Evolutionary conservation across 1,284 basidiomycete species (phyloP), one percentile per base, ranked within the genome.

Genomic region (Pholiota adiposa): DNA sequence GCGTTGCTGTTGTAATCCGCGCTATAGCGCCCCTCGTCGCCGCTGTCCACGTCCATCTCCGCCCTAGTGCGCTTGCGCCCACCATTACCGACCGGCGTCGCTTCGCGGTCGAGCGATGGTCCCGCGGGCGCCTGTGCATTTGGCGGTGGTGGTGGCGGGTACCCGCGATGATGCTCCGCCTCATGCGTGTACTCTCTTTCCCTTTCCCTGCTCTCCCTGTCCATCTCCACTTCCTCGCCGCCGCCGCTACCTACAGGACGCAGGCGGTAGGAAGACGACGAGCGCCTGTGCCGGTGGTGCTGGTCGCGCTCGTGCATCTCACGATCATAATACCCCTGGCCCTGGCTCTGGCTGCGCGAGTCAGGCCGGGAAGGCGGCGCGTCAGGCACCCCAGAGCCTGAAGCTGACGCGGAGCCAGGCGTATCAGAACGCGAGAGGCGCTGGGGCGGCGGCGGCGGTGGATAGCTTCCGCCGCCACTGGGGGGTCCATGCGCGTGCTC

Each of bases 1-100:
- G 29, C 29, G 29, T 31, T 31, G 11, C 29, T 31, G 29, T 4
- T 31, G 11, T 31, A 31, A 11, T 31, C 29, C 4, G 29, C 29
- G 4, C 29, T 11, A 31, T 43, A 43, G 40, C 40, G 40, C 19
- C 63, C 74, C 64, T 79, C 76, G 72, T 75, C 66, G 56, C 80
- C 81, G 66, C 77, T 79, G 50, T 84, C 84, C 54, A 84, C 75
- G 50, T 89, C 86, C 83, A 87, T 84, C 53, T 88, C 86, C 53
- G 80, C 80, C 60, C 84, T 77, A 62, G 74, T 78, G 58, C 87
- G 79, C 68, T 87, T 88, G 68, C 84, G 65, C n/a, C 18, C 50
- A 9, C 19, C 34, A 9, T 31, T 27, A 6, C 36, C 50, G 50
- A 5, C 21, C 7, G 21, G 75, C 75, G 67, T 79, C 79, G 56